These are phyloP conservation scores for Gossypium mustelinum DNA, from an alignment of 345 rosid genomes.

Conservation along the genomic window DNA sequence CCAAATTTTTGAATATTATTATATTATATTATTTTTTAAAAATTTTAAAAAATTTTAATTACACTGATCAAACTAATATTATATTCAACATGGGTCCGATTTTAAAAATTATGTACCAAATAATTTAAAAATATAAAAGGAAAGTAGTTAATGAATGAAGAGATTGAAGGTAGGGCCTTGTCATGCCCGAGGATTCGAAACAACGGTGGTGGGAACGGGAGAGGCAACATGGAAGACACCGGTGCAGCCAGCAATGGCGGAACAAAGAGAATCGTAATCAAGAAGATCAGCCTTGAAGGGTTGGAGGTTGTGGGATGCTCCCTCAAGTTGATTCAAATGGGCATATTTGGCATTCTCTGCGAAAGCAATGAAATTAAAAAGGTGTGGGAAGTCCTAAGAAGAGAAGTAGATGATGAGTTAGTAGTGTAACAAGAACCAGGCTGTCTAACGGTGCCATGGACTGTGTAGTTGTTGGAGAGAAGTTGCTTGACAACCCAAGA, in stretches of 20 bases:
- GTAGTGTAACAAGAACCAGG: slow-evolving; percentile 25
- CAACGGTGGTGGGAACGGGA: slow-evolving; percentile 47
- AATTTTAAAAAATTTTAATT: too few species aligned
- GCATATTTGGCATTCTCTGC: slow-evolving; percentile 46
- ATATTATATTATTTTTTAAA: too few species aligned
- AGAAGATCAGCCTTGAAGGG: slow-evolving; percentile 60
- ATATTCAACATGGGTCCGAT: too few species aligned
- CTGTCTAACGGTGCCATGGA: slow-evolving; percentile 61
- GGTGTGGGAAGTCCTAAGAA: not conserved
- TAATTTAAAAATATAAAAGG: too few species aligned
- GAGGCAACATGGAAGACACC: slow-evolving; percentile 70
- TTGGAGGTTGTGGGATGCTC: slow-evolving; percentile 50
- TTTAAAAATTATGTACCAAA: too few species aligned
- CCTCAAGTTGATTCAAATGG: slow-evolving; percentile 45
- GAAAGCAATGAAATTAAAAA: not conserved
- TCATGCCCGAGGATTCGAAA: slow-evolving; percentile 28
- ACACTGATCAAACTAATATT: too few species aligned
- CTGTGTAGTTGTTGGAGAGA: slow-evolving; percentile 44
- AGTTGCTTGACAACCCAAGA: slow-evolving; percentile 64
- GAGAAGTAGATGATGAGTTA: not conserved
- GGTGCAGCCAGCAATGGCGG: slow-evolving; percentile 46
- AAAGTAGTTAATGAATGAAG: not conserved
- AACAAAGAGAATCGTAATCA: slow-evolving; percentile 39
- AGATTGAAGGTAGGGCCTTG: not conserved
- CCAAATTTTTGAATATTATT: too few species aligned